These are phyloP conservation scores for Calocera viscosa DNA, from an alignment of 768 basidiomycete species.

Conservation along the genomic window DNA sequence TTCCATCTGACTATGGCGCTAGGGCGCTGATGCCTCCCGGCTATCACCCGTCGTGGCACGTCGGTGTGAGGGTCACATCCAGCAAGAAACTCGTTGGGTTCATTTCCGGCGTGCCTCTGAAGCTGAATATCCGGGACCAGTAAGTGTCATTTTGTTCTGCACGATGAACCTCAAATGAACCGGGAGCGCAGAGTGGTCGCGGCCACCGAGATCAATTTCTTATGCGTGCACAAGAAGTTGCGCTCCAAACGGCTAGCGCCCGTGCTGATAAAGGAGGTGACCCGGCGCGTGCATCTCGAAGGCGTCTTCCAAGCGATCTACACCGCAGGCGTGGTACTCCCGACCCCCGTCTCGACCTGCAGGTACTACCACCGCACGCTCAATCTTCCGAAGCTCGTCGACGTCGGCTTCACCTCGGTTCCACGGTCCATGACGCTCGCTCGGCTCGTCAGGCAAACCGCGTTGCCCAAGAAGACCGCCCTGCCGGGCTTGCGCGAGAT, in stretches of 20 bases:
- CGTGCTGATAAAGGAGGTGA: slow-evolving; percentile 94
- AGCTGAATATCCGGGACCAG: slow-evolving; percentile 73
- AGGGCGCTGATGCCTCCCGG: slow-evolving; percentile 95
- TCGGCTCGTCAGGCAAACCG: slow-evolving; percentile 52
- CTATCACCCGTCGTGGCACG: slow-evolving; percentile 86
- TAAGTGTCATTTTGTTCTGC: slow-evolving; percentile 30
- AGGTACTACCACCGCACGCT: slow-evolving; percentile 78
- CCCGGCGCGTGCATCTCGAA: slow-evolving; percentile 75
- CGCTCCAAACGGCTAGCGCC: slow-evolving; percentile 90
- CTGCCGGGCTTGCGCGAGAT: slow-evolving; percentile 70
- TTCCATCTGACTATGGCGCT: not conserved
- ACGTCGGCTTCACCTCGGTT: slow-evolving; percentile 77
- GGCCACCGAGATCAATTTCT: slow-evolving; percentile 89
- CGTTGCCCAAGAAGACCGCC: slow-evolving; percentile 48
- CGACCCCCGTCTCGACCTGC: slow-evolving; percentile 83
- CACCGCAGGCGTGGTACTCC: slow-evolving; percentile 84
- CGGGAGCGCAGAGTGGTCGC: slow-evolving; percentile 27
- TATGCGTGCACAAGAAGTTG: slow-evolving; percentile 94
- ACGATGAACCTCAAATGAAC: slow-evolving; percentile 34
- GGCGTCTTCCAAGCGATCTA: slow-evolving; percentile 96
- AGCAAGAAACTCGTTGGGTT: slow-evolving; percentile 93
- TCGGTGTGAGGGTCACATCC: slow-evolving; percentile 82
- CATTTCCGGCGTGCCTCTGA: slow-evolving; percentile 84
- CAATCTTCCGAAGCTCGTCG: slow-evolving; percentile 84
- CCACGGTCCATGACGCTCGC: slow-evolving; percentile 81